phyloP scores from a whole-genome alignment of 2,329 filamentous ascomycete genomes.

The Talaromyces sp. region DNA sequence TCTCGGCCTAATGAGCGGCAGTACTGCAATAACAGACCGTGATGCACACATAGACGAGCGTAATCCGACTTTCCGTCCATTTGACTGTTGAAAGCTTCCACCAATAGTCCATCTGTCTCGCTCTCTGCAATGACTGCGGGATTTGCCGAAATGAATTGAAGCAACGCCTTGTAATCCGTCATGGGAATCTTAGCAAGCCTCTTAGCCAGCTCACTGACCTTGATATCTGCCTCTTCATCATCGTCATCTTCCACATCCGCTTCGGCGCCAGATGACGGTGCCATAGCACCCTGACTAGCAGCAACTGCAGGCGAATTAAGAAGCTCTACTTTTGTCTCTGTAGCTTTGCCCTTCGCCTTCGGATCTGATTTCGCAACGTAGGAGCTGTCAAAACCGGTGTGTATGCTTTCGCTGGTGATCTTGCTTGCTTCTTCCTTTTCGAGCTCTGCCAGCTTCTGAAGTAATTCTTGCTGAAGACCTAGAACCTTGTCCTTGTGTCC shows the following conservation, averaged over 20 bases:
- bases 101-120: slow-evolving; percentile 85
- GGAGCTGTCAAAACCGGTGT: slow-evolving; percentile 87
- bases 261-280: slow-evolving; percentile 55
- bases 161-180: slow-evolving; percentile 67
- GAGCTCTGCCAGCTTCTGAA: slow-evolving; percentile 70
- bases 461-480: slow-evolving; percentile 70
- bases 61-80: slow-evolving; percentile 72
- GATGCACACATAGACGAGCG: slow-evolving; percentile 83
- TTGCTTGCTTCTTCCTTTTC: slow-evolving; percentile 82
- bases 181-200: slow-evolving; percentile 75
- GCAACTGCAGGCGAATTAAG: slow-evolving; percentile 60
- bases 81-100: slow-evolving; percentile 86
- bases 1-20: slow-evolving; percentile 85
- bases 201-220: slow-evolving; percentile 73
- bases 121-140: slow-evolving; percentile 74
- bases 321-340: slow-evolving; percentile 59
- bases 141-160: slow-evolving; percentile 74
- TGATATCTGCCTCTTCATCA: slow-evolving; percentile 68
- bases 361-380: slow-evolving; percentile 62
- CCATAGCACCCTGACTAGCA: slow-evolving; percentile 44
- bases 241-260: slow-evolving; percentile 51
- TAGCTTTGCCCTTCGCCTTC: slow-evolving; percentile 44
- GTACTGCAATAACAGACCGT: slow-evolving; percentile 89
- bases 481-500: slow-evolving; percentile 74
- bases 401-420: slow-evolving; percentile 88